Base-by-base conservation (phyloP, 2,329 filamentous ascomycete species). In the Aschersonia sp. region DNA sequence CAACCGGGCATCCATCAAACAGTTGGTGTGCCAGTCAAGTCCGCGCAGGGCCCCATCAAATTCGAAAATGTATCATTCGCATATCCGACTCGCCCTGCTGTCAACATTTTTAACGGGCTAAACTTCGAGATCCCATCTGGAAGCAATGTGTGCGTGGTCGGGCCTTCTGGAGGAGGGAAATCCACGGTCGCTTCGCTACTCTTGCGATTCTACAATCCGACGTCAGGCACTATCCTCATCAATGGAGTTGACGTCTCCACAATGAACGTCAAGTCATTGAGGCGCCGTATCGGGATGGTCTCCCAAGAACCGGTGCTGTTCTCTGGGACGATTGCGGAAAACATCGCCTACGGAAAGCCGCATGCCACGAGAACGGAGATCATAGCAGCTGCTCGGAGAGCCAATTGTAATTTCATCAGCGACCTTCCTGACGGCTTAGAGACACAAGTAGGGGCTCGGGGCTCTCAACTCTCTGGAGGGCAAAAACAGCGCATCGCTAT, bases 401-500 rank as follows among this genome's bases (percentile, higher is more conserved):
- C 92, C 47, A 98, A 98, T 64, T 98, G 92, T 63, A 83, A 85
- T 56, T 98, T 98, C 60, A 95, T 98, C 63, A 83, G 85, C 61
- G 92, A 98, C 63, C 94, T 98, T 56, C 92, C 92, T 31, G 88
- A 97, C 49, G 92, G 92, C 5, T 76, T 98, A 6, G 90, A 98
- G 60, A 98, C 92, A 0, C 85, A 85, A 53, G 92, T 95, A 32
- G 94, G 94, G 47, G 85, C 90, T 12, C 78, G 92, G 54, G 92
- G 92, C 35, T 89, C 90, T 2, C 90, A 97, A 64, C 75, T 98
- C 0, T 96, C 88, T 7, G 92, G 92, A 46, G 92, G 92, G 0
- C 92, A 98, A 66, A 97, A 97, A 68, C 92, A 98, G 65, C 83
- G 92, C 53, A 97, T 98, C 57, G 92, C 92, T 39, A 98, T 98